Conservation (phyloP, 495 filamentous ascomycete genomes). For the Rhypophila decipiens region DNA sequence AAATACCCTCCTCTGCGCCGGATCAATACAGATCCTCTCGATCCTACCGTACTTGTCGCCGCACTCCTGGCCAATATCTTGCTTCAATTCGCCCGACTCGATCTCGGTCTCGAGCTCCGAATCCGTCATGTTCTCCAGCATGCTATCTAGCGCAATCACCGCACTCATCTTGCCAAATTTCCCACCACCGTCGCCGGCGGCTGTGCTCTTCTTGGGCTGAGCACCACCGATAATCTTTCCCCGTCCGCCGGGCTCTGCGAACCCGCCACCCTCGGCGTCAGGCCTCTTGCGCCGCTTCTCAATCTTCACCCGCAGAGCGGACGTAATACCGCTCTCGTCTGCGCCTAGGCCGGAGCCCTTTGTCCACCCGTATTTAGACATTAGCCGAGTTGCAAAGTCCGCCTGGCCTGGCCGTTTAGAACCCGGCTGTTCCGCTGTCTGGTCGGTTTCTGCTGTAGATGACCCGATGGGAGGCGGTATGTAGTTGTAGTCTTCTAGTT, state of each 20-base stretch:
- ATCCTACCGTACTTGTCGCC: slow-evolving; percentile 82
- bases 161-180: slow-evolving; percentile 71
- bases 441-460: slow-evolving; percentile 6
- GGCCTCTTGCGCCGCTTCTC: slow-evolving; percentile 75
- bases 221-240: slow-evolving; percentile 65
- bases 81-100: slow-evolving; percentile 62
- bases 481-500: slow-evolving; percentile 34
- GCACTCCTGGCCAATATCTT: slow-evolving; percentile 94
- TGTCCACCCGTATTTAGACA: slow-evolving; percentile 90
- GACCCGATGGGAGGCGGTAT: slow-evolving; percentile 9
- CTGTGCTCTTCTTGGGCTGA: slow-evolving; percentile 6
- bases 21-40: slow-evolving; percentile 71
- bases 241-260: slow-evolving; percentile 57
- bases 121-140: slow-evolving; percentile 71
- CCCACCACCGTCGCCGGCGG: slow-evolving; percentile 25
- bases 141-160: slow-evolving; percentile 71
- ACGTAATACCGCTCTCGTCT: slow-evolving; percentile 69
- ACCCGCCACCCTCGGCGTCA: slow-evolving; percentile 75
- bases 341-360: slow-evolving; percentile 84
- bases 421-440: slow-evolving; percentile 27
- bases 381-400: slow-evolving; percentile 74
- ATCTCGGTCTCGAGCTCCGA: slow-evolving; percentile 62
- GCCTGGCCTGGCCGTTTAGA: slow-evolving; percentile 71
- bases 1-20: slow-evolving; percentile 59
- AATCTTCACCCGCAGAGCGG: slow-evolving; percentile 72